Evolutionary conservation across 257 asterid genomes (phyloP), one percentile per base, ranked within the genome.

Genomic region (Cynanchum wilfordii): DNA sequence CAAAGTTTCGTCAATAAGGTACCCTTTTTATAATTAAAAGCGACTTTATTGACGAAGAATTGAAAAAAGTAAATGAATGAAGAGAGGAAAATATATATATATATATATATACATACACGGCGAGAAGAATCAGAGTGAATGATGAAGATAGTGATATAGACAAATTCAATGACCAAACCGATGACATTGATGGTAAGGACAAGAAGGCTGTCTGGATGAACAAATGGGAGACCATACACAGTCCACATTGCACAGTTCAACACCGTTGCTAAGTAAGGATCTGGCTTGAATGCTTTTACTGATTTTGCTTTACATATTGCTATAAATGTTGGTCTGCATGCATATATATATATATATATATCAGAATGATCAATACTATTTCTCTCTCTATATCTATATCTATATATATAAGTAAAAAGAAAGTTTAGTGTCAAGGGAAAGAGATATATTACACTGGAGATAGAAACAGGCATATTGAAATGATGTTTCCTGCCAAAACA

Each of bases 151-250:
- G 76, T 7, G 72, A 91, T 19, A 50, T 83, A 91, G 70, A 22
- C 0, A 3, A 19, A 0, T 63, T 89, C 87, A 5, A 91, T 86
- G 70, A 75, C 27, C n/a, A 86, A 65, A 0, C 97, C 96, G 6
- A 55, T 1, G 66, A 83, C 90, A 12, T 89, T 91, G 82, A 87
- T 91, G 72, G 95, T 89, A 66, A 84, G 29, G 44, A 91, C 94
- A 17, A 89, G 85, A 38, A 78, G 56, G 78, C 92, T 89, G 68
- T 86, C 86, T 0, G 90, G 84, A 25, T 86, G 89, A 27, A 91
- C 87, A 64, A 86, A 70, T 45, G 97, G 97, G 81, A 91, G 66
- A 11, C 97, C 97, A 73, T 89, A 91, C 38, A 89, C 78, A 29
- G 74, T 75, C 97, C 97, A 91, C 85, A 91, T 51, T 13, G 79